Evolutionary conservation across 768 basidiomycete genomes (phyloP), one percentile per base, ranked within the genome.

Genomic region (Paxillus involutus): DNA sequence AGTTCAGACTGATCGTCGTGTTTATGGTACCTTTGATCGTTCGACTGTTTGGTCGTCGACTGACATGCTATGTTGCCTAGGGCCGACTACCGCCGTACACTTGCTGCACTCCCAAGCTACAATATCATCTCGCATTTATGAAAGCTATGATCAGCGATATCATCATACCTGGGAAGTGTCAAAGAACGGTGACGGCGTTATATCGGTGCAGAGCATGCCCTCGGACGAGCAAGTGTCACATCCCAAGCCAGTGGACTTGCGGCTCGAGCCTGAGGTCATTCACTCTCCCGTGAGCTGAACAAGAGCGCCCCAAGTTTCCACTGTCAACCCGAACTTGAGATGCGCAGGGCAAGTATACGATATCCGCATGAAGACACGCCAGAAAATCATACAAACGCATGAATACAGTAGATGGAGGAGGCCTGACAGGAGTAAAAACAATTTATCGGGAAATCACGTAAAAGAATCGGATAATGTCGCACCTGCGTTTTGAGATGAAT

Each of bases 291-390:
- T 90, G 63, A 91, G 75, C 32, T 75, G 64, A 45, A 94, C 82
- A 46, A 97, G 79, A 48, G 78, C 74, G 17, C 79, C 80, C 93
- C 92, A 97, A 58, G 85, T 81, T 63, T 88, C 86, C 26, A 94
- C 80, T 2, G 86, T 89, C 59, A 95, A 73, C 37, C 82, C 80
- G 63, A 96, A 94, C 66, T 90, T 94, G 64, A 96, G 81, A 65
- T 97, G 94, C 11, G 83, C 83, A 9, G 96, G 94, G 65, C 91
- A 90, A 17, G 85, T 80, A 74, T 97, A 98, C 53, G 91, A 94
- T 71, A 98, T 93, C 48, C 96, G 84, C 92, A 98, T 95, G 76
- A 98, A 98, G 32, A 97, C 94, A 47, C 96, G 88, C 86, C 93
- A 97, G 73, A 97, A 95, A 70, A 98, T 90, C 85, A 98, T 97